Evolutionary conservation across 75 land plant genomes (phyloP).

Genomic region (Picea sitchensis): DNA sequence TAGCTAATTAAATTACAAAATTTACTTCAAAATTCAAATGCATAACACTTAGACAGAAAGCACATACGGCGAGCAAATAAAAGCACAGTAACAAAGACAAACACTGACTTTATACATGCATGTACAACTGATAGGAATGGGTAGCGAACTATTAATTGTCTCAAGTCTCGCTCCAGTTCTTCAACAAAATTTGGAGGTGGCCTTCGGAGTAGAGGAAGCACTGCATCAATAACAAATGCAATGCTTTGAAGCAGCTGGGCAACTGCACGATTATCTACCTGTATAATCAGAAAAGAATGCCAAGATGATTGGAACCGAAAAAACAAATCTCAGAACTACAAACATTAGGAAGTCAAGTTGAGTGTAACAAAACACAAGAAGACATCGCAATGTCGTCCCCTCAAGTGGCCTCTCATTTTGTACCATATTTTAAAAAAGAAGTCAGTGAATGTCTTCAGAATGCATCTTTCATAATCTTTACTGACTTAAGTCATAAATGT

Average conservation of each 20-base stretch:
- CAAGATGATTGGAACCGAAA: neutral
- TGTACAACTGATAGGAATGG: constrained; percentile 91
- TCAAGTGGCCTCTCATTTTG: neutral
- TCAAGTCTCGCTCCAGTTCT: constrained; percentile 93
- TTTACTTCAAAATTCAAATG: too few relatives aligned
- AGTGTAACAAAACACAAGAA: neutral
- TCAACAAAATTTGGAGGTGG: constrained; percentile 72
- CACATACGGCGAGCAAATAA: too few relatives aligned
- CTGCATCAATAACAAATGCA: constrained; percentile 82
- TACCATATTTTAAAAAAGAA: too few relatives aligned
- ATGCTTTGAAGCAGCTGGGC: constrained; percentile 93
- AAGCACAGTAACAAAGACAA: too few relatives aligned
- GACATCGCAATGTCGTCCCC: neutral
- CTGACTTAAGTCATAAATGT: too few relatives aligned
- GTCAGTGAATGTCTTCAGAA: too few relatives aligned
- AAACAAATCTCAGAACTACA: neutral
- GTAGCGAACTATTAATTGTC: constrained; percentile 84
- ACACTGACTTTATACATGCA: constrained; percentile 86
- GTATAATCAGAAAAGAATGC: constrained; percentile 6
- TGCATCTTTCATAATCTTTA: too few relatives aligned
- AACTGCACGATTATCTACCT: constrained; percentile 75
- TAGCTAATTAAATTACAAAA: too few relatives aligned
- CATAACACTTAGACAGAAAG: too few relatives aligned
- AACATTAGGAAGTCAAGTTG: too few relatives aligned
- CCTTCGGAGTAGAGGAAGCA: constrained; percentile 85